Evolutionary conservation across 2,329 filamentous ascomycete species (phyloP).

Genomic region (Amylocarpus encephaloides): DNA sequence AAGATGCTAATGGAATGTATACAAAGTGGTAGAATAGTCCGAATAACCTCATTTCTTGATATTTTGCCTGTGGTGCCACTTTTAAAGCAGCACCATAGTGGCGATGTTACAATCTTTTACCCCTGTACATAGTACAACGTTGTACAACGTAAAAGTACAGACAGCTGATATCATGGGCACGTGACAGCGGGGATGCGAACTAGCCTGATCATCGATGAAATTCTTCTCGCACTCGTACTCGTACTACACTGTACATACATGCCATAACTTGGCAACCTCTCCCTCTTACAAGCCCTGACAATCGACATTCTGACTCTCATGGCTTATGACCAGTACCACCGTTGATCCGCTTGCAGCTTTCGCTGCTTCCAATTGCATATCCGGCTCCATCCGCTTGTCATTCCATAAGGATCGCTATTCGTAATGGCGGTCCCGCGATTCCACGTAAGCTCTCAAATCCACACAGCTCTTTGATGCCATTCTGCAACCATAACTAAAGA

Average conservation of each 20-base stretch:
- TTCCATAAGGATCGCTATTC: background rate
- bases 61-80: too few relatives aligned
- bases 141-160: too few relatives aligned
- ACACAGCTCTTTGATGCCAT: slow-evolving; percentile 11
- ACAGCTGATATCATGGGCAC: background rate
- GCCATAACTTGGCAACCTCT: too few relatives aligned
- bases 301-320: slow-evolving; percentile 15
- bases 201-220: background rate
- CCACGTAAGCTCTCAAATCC: slow-evolving; percentile 19
- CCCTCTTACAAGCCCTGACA: background rate
- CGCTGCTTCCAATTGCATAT: slow-evolving; percentile 22
- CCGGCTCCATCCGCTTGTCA: too few relatives aligned
- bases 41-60: too few relatives aligned
- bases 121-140: too few relatives aligned
- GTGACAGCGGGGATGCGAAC: background rate
- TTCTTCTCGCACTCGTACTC: background rate
- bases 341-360: slow-evolving; percentile 29
- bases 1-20: too few relatives aligned
- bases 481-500: slow-evolving; percentile 8
- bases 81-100: too few relatives aligned
- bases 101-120: too few relatives aligned
- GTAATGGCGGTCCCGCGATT: slow-evolving; percentile 26
- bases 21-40: too few relatives aligned
- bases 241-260: background rate
- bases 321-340: slow-evolving; percentile 23